phyloP scores from a whole-genome alignment of 2,329 filamentous ascomycete species.

The Trichoderma koningii region DNA sequence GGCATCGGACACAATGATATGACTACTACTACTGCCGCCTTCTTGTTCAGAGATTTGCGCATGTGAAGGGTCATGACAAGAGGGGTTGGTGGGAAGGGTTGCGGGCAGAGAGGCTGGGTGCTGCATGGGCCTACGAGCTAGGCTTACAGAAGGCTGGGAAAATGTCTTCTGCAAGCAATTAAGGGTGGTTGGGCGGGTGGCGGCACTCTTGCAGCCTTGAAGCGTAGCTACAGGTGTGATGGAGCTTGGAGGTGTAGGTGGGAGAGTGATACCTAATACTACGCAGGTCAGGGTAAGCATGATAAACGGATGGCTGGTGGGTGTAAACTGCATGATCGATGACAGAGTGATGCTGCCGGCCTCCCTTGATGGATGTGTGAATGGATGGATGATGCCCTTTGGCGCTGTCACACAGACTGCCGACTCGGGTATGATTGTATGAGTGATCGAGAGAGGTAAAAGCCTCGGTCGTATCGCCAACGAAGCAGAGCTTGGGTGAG shows the following conservation, averaged over 20 bases:
- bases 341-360: neutral
- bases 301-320: neutral
- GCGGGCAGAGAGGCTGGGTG: neutral
- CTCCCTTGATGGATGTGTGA: neutral
- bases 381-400: neutral
- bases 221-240: neutral
- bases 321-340: neutral
- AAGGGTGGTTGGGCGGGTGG: neutral
- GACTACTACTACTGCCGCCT: no score
- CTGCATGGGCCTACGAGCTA: neutral
- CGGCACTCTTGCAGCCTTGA: conserved; percentile 1
- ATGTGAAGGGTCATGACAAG: neutral
- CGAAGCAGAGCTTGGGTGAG: conserved; percentile 2
- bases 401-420: conserved; percentile 3
- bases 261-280: neutral
- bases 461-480: conserved; percentile 16
- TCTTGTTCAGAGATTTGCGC: neutral
- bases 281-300: neutral
- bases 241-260: no score
- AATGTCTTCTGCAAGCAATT: conserved; percentile 17
- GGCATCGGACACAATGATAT: neutral
- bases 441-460: no score
- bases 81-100: neutral
- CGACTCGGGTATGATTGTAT: neutral
- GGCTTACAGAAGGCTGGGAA: conserved; percentile 18